Evolutionary conservation across 192 early-diverging fungal genomes (phyloP).

Genomic region (Coemansia interrupta): DNA sequence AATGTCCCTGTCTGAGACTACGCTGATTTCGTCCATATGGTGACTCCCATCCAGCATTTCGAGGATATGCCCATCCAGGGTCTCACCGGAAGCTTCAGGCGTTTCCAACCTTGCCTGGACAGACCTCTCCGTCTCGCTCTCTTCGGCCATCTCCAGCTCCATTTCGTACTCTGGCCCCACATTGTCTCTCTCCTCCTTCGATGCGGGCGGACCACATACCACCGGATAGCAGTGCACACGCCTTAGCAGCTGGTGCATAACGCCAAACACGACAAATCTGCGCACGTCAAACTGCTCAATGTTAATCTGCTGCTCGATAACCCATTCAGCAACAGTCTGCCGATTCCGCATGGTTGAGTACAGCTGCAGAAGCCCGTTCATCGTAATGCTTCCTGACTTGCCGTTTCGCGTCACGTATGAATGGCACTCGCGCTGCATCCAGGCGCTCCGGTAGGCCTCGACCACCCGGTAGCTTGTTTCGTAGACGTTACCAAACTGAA

Average conservation of each 20-base stretch:
- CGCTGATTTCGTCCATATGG: conserved; percentile 48
- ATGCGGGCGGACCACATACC: conserved; percentile 6
- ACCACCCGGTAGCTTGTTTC: conserved; percentile 54
- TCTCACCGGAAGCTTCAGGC: neutral
- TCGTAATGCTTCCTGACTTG: conserved; percentile 52
- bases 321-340: conserved; percentile 79
- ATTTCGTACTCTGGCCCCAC: neutral
- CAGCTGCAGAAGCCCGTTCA: conserved; percentile 70
- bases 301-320: conserved; percentile 68
- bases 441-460: conserved; percentile 46
- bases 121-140: neutral
- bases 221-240: conserved; percentile 90
- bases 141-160: neutral
- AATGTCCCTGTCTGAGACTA: conserved; percentile 19
- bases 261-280: conserved; percentile 87
- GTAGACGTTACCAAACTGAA: conserved; percentile 94
- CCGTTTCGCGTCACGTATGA: conserved; percentile 62
- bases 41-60: conserved; percentile 44
- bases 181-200: neutral
- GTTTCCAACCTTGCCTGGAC: neutral
- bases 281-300: conserved; percentile 75
- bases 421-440: conserved; percentile 73
- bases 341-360: conserved; percentile 79
- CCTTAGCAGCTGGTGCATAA: conserved; percentile 76
- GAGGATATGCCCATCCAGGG: conserved; percentile 3